Percentiles rank a stretch among this genome's conserved stretches.
Conservation (phyloP, 495 filamentous ascomycete species). For the Gamarada debralockiae region DNA sequence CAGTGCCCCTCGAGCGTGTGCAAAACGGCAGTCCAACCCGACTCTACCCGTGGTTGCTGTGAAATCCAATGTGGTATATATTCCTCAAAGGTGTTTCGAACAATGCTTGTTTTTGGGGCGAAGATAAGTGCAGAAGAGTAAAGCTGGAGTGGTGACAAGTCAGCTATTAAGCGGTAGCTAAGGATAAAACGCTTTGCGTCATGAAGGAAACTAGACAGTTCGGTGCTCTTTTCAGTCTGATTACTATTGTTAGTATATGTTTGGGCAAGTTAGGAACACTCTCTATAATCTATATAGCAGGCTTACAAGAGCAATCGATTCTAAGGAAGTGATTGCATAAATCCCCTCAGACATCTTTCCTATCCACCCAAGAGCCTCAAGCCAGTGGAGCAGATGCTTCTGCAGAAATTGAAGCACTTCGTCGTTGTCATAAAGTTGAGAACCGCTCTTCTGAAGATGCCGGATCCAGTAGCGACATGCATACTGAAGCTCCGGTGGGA, state of each 20-base stretch:
- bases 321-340: slow-evolving; percentile 23
- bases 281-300: slow-evolving; percentile 12
- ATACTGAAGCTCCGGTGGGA: too few relatives aligned
- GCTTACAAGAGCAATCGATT: slow-evolving; percentile 19
- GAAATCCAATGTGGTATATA: slow-evolving; percentile 10
- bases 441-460: slow-evolving; percentile 35
- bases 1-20: slow-evolving; percentile 6
- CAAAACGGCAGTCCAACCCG: slow-evolving; percentile 10
- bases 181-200: slow-evolving; percentile 35
- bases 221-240: not conserved
- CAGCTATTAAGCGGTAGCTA: slow-evolving; percentile 20
- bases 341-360: too few relatives aligned
- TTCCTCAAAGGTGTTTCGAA: slow-evolving; percentile 20
- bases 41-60: slow-evolving; percentile 4
- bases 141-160: slow-evolving; percentile 27
- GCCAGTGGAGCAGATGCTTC: slow-evolving; percentile 41
- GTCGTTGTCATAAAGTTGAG: slow-evolving; percentile 19
- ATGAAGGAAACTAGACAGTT: slow-evolving; percentile 23
- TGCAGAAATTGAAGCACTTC: slow-evolving; percentile 32
- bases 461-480: too few relatives aligned
- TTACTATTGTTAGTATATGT: not conserved
- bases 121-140: too few relatives aligned
- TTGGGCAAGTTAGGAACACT: not conserved
- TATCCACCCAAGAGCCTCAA: slow-evolving; percentile 39
- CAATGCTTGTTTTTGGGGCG: slow-evolving; percentile 27